These are phyloP conservation scores for Athelia psychrophila DNA, from an alignment of 1,284 basidiomycete species.

Conservation along the genomic window DNA sequence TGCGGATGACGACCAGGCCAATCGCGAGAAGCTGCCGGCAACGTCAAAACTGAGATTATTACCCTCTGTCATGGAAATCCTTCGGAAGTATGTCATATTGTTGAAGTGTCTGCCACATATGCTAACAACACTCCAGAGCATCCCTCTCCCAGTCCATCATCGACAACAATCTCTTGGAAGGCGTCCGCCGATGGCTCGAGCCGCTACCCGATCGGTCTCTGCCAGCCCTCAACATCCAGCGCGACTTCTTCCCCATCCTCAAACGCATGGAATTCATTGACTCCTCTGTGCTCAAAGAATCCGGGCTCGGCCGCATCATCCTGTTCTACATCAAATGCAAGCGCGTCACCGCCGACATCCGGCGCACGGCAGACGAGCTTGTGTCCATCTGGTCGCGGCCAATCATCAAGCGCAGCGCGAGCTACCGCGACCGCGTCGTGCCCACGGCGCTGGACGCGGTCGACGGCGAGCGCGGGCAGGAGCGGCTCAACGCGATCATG, in stretches of 20 bases:
- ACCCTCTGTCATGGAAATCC: slow-evolving; percentile 86
- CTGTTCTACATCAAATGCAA: slow-evolving; percentile 96
- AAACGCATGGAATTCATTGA: slow-evolving; percentile 92
- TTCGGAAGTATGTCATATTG: slow-evolving; percentile 78
- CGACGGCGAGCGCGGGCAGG: slow-evolving; percentile 38
- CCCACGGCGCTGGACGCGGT: slow-evolving; percentile 46
- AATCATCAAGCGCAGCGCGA: slow-evolving; percentile 88
- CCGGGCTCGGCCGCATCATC: slow-evolving; percentile 87
- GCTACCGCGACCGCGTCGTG: slow-evolving; percentile 74
- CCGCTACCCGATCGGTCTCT: slow-evolving; percentile 91
- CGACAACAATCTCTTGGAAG: slow-evolving; percentile 93
- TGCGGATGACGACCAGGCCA: slow-evolving; percentile 81
- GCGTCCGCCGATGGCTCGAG: slow-evolving; percentile 91
- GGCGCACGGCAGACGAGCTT: slow-evolving; percentile 81
- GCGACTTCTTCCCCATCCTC: slow-evolving; percentile 85
- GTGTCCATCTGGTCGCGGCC: slow-evolving; percentile 91
- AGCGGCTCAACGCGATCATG: slow-evolving; percentile 67
- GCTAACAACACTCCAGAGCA: slow-evolving; percentile 44
- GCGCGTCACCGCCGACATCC: slow-evolving; percentile 81
- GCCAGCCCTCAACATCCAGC: slow-evolving; percentile 95
- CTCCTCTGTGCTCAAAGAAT: slow-evolving; percentile 88
- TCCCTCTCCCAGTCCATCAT: slow-evolving; percentile 90
- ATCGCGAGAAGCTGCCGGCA: slow-evolving; percentile 82
- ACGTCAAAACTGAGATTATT: slow-evolving; percentile 84
- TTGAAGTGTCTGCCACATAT: background rate